A percentile compares a stretch with the other conserved stretches of the same genome.
Conservation (phyloP, 208 protist genomes). For the Crithidia thermophila region DNA sequence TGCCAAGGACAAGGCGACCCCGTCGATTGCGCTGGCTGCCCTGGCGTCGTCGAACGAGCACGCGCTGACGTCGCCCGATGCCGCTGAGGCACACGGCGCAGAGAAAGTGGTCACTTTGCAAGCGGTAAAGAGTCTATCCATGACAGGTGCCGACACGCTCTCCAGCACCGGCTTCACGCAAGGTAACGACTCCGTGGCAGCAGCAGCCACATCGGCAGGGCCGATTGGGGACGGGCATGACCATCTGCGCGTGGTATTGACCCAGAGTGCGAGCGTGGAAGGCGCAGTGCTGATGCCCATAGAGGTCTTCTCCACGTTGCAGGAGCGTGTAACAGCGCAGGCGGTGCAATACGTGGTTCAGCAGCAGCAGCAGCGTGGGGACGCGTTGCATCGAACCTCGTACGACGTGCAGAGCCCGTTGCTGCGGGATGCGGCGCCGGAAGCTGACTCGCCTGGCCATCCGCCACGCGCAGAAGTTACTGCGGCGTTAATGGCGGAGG, state of each 20-base stretch:
- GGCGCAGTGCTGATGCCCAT: constrained; percentile 25
- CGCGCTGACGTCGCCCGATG: not conserved
- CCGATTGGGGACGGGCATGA: no score
- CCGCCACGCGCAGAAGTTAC: no score
- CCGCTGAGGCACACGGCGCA: not conserved
- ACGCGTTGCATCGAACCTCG: not conserved
- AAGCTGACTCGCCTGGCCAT: no score
- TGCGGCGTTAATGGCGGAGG: not conserved
- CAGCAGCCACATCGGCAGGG: not conserved
- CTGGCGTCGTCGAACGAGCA: not conserved
- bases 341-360: not conserved
- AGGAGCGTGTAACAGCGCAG: constrained; percentile 18
- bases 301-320: constrained; percentile 23
- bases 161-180: no score
- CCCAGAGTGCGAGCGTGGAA: not conserved
- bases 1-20: constrained; percentile 61
- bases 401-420: not conserved
- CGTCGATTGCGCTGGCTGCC: constrained; percentile 38
- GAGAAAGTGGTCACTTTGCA: no score
- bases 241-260: no score
- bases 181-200: no score
- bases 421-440: no score
- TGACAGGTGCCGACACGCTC: no score
- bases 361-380: not conserved
- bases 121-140: no score